These are phyloP conservation scores for Chytriomyces sp. DNA, from an alignment of 192 early-diverging fungal genomes.

Conservation along the genomic window DNA sequence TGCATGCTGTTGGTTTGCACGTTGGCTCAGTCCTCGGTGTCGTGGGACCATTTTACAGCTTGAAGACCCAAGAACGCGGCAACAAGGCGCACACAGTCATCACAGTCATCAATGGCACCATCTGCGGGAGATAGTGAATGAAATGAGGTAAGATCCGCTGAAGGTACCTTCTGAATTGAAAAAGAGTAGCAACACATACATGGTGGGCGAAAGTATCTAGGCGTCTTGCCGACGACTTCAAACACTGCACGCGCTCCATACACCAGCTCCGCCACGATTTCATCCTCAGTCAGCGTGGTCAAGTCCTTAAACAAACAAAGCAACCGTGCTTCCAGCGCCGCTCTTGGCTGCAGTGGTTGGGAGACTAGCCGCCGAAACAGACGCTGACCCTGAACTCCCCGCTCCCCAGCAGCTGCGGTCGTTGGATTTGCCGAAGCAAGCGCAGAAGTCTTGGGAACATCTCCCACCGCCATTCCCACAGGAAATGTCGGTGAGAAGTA, in stretches of 20 bases:
- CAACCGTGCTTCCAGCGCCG: no score
- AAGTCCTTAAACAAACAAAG: slow-evolving; percentile 35
- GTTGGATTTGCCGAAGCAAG: not conserved
- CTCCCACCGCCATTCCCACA: not conserved
- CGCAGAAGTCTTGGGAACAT: not conserved
- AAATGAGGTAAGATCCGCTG: no score
- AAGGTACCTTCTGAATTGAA: no score
- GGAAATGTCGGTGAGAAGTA: slow-evolving; percentile 6
- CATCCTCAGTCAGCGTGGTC: slow-evolving; percentile 52
- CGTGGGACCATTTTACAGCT: not conserved
- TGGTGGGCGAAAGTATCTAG: slow-evolving; percentile 64
- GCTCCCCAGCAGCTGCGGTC: not conserved
- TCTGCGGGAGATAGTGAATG: no score
- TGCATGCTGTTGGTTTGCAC: not conserved
- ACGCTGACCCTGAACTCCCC: not conserved
- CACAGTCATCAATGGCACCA: not conserved
- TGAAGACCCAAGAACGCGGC: not conserved
- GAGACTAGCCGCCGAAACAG: not conserved
- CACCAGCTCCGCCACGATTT: slow-evolving; percentile 65
- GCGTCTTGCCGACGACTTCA: slow-evolving; percentile 7
- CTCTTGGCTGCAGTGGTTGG: no score
- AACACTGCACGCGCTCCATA: slow-evolving; percentile 49
- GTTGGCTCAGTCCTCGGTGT: slow-evolving; percentile 1
- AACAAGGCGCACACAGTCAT: not conserved
- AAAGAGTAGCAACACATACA: slow-evolving; percentile 28